Evolutionary conservation across 139 green algal genomes (phyloP).

Genomic region (Medakamo hakoo): DNA sequence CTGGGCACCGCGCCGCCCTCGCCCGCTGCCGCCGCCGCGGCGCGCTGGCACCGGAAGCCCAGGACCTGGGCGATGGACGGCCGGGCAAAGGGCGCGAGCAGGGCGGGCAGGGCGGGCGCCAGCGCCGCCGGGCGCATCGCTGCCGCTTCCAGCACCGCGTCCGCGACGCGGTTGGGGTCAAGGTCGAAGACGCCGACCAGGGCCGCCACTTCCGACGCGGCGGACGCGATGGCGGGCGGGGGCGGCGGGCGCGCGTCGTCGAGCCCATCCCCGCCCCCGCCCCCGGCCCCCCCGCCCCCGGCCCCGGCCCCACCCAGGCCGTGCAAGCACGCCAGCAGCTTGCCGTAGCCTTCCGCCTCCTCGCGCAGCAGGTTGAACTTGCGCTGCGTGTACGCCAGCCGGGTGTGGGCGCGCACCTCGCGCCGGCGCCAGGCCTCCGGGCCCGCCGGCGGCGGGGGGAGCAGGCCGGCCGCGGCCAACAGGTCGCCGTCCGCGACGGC

Average conservation of each 20-base stretch:
- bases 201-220: constrained; percentile 29
- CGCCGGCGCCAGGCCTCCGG: constrained; percentile 13
- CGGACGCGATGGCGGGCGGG: neutral
- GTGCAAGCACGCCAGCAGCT: constrained; percentile 47
- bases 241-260: too few relatives aligned
- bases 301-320: constrained; percentile 8
- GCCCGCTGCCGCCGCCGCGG: too few relatives aligned
- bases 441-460: too few relatives aligned
- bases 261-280: constrained; percentile 1
- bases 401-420: constrained; percentile 45
- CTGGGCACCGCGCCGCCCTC: neutral
- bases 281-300: neutral
- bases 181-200: constrained; percentile 81
- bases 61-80: constrained; percentile 14
- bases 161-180: constrained; percentile 73
- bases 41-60: constrained; percentile 11
- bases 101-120: neutral
- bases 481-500: neutral
- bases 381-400: constrained; percentile 45
- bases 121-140: constrained; percentile 13
- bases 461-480: too few relatives aligned
- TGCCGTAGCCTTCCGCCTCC: constrained; percentile 79
- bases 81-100: neutral
- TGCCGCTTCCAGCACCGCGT: constrained; percentile 55
- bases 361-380: constrained; percentile 86